Percentiles rank a stretch among this genome's conserved stretches.
Evolutionary conservation across 805 yeast genomes (phyloP).

Genomic region (Candida gorgasii): DNA sequence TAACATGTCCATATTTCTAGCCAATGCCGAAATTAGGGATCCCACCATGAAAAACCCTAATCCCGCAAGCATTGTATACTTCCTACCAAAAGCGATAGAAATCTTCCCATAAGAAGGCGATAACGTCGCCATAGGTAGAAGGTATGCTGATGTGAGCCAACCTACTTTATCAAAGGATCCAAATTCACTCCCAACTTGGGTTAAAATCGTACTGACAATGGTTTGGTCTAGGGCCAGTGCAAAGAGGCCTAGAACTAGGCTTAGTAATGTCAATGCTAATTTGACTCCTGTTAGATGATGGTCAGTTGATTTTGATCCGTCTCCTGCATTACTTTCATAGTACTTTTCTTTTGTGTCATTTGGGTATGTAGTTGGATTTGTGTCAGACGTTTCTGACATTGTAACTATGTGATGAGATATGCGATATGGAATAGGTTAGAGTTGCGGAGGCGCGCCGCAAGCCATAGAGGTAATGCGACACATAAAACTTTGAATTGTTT

Average conservation of each 20-base stretch:
- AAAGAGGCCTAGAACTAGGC: conserved; percentile 33
- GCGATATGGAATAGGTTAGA: no score
- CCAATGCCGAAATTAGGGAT: conserved; percentile 56
- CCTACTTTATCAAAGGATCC: conserved; percentile 52
- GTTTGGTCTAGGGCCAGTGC: conserved; percentile 58
- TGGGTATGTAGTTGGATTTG: no score
- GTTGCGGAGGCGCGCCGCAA: no score
- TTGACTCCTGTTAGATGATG: conserved; percentile 33
- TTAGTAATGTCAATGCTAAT: conserved; percentile 25
- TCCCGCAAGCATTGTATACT: conserved; percentile 47
- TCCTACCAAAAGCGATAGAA: conserved; percentile 59
- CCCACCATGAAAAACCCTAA: conserved; percentile 61
- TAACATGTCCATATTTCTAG: conserved; percentile 56
- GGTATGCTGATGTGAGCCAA: conserved; percentile 59
- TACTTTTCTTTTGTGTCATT: conserved; percentile 18
- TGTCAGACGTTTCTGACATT: no score
- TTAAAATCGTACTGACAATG: conserved; percentile 53
- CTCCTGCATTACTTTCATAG: conserved; percentile 43
- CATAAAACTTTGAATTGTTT: no score
- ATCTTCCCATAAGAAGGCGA: conserved; percentile 60
- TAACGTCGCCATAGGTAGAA: conserved; percentile 53
- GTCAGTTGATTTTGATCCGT: conserved; percentile 38
- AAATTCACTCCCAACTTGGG: conserved; percentile 51
- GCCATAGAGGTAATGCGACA: no score
- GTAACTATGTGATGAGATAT: no score